A percentile compares a stretch with the other conserved stretches of the same genome.
These are phyloP conservation scores for Cornus controversa DNA, from an alignment of 148 eudicot species.

Conservation along the genomic window DNA sequence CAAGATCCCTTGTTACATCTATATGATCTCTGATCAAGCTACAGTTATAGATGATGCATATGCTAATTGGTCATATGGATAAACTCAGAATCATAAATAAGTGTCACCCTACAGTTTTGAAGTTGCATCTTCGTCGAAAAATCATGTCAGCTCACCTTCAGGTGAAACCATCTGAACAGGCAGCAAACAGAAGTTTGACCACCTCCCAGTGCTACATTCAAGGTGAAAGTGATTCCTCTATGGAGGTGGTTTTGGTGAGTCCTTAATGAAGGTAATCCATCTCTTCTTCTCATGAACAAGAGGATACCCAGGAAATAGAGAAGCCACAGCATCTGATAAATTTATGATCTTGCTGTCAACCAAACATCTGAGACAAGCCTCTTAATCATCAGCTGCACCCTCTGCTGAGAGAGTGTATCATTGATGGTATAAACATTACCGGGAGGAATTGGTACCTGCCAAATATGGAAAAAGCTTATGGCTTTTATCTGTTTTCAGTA, in stretches of 20 bases:
- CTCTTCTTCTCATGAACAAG: slow-evolving; percentile 45
- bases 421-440: slow-evolving; percentile 55
- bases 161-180: slow-evolving; percentile 59
- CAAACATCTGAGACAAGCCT: slow-evolving; percentile 42
- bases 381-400: slow-evolving; percentile 63
- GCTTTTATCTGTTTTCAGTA: not conserved
- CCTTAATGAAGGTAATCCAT: slow-evolving; percentile 65
- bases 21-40: not conserved
- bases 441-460: slow-evolving; percentile 44
- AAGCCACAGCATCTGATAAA: slow-evolving; percentile 51
- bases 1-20: not conserved
- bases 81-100: not conserved
- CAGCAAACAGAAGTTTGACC: slow-evolving; percentile 6
- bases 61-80: not conserved
- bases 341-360: slow-evolving; percentile 36
- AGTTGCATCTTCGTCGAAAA: slow-evolving; percentile 64
- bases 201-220: slow-evolving; percentile 29
- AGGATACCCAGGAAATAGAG: slow-evolving; percentile 59
- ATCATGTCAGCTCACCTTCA: slow-evolving; percentile 60
- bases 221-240: slow-evolving; percentile 72
- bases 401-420: slow-evolving; percentile 57
- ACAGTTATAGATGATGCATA: not conserved
- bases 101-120: slow-evolving; percentile 26
- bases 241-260: slow-evolving; percentile 76
- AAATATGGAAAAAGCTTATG: not conserved